Evolutionary conservation across 805 yeast species (phyloP).

Genomic region (Candida khao-thaluensis): DNA sequence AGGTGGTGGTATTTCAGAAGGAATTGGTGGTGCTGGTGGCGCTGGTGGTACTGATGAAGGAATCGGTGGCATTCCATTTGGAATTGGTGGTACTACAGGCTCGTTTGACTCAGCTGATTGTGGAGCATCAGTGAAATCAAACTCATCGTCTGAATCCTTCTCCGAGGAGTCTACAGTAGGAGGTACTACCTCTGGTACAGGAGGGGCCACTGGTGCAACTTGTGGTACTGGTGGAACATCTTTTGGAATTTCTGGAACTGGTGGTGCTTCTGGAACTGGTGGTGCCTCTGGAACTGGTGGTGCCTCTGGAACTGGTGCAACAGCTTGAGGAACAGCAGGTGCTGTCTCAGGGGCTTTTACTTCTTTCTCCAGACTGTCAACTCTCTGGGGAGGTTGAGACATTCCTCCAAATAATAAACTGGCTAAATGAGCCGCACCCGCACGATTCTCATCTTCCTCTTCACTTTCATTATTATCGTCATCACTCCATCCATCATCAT

Average conservation of each 20-base stretch:
- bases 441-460: conserved; percentile 48
- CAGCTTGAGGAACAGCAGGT: conserved; percentile 6
- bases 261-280: conserved; percentile 9
- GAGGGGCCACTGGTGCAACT: background rate
- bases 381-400: conserved; percentile 36
- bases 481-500: conserved; percentile 47
- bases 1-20: conserved; percentile 25
- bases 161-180: background rate
- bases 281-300: conserved; percentile 6
- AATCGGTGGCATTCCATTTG: conserved; percentile 18
- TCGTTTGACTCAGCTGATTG: conserved; percentile 1
- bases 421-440: conserved; percentile 58
- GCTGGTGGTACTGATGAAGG: conserved; percentile 22
- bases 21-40: conserved; percentile 16
- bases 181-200: background rate
- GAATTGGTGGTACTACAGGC: conserved; percentile 11
- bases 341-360: conserved; percentile 1
- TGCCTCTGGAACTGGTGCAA: conserved; percentile 2
- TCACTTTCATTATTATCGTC: conserved; percentile 35
- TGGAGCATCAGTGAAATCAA: conserved; percentile 10
- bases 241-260: conserved; percentile 6
- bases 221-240: background rate
- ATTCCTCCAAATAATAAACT: conserved; percentile 53
- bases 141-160: conserved; percentile 4
- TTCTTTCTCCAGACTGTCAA: conserved; percentile 8